phyloP scores from a whole-genome alignment of 306 rosid species.

The Malus domestica region ASM211411v1 NC_041797.1:6703001-6703500 shows the following conservation, averaged over 20 bases:
- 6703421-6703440: neutral
- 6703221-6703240: neutral
- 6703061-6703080: neutral
- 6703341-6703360: slow-evolving; percentile 93
- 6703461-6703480: neutral
- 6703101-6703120: neutral
- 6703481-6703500: neutral
- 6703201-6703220: neutral
- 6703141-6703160: neutral
- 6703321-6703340: slow-evolving; percentile 92
- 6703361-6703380: slow-evolving; percentile 94
- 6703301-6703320: slow-evolving; percentile 72
- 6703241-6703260: neutral
- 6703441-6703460: slow-evolving; percentile 12
- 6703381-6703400: slow-evolving; percentile 89
- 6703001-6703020: neutral
- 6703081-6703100: neutral
- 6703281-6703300: slow-evolving; percentile 41
- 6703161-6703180: neutral
- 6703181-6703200: neutral
- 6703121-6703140: neutral
- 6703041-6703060: neutral
- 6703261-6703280: slow-evolving; percentile 20
- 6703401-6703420: neutral
- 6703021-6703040: neutral